Conservation (phyloP, 306 rosid species). For the Abrus pulchellus region DNA sequence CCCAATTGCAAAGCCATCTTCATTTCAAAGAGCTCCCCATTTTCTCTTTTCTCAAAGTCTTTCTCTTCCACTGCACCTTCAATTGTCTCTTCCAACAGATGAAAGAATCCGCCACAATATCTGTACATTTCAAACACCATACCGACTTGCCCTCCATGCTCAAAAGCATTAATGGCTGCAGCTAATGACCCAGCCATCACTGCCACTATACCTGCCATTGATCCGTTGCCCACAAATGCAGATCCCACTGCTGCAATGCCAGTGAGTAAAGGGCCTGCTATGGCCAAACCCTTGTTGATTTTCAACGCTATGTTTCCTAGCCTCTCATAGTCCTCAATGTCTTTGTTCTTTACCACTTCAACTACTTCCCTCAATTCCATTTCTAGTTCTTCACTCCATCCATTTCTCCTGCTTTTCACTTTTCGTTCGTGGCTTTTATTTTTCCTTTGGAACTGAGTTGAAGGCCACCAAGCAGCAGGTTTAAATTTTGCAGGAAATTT, state of each 20-base stretch:
- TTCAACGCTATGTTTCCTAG: slow-evolving; percentile 66
- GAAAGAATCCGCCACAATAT: slow-evolving; percentile 63
- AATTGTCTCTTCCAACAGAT: slow-evolving; percentile 50
- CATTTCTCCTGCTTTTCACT: not conserved
- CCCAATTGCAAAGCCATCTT: slow-evolving; percentile 71
- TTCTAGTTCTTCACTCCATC: slow-evolving; percentile 64
- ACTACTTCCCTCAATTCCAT: slow-evolving; percentile 59
- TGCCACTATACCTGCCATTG: slow-evolving; percentile 39
- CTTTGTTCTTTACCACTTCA: slow-evolving; percentile 63
- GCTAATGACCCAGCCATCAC: slow-evolving; percentile 67
- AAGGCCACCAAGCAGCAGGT: slow-evolving; percentile 79
- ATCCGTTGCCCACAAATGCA: slow-evolving; percentile 46
- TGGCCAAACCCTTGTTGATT: slow-evolving; percentile 61
- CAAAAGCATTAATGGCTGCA: slow-evolving; percentile 53
- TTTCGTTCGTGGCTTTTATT: not conserved
- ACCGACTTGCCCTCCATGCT: slow-evolving; percentile 79
- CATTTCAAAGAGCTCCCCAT: slow-evolving; percentile 65
- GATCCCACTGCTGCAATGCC: slow-evolving; percentile 74
- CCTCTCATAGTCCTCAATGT: slow-evolving; percentile 67
- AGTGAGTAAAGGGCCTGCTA: slow-evolving; percentile 72
- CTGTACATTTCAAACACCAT: slow-evolving; percentile 83
- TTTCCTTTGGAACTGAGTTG: not conserved
- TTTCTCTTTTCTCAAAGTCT: slow-evolving; percentile 65
- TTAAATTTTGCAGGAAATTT: slow-evolving; percentile 62
- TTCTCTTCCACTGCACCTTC: slow-evolving; percentile 52